Evolutionary conservation across 495 filamentous ascomycete species (phyloP).

Genomic region (Aspergillus heteromorphus): DNA sequence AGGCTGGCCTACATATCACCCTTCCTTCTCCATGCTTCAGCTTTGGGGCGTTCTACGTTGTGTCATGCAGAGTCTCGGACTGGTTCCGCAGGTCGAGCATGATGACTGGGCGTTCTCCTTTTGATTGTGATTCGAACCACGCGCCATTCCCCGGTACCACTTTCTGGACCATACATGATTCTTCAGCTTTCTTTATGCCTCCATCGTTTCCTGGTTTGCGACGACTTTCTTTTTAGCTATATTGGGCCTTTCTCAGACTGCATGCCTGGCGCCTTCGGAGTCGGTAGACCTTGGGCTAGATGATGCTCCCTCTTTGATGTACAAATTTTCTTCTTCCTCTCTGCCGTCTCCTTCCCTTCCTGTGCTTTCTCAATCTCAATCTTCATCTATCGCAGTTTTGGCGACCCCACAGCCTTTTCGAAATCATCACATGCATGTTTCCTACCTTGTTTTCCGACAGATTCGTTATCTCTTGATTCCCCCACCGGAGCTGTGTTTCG

Average conservation of each 20-base stretch:
- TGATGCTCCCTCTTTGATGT: conserved; percentile 10
- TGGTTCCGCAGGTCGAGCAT: conserved; percentile 16
- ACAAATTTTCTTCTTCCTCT: conserved; percentile 14
- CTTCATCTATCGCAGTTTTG: conserved; percentile 13
- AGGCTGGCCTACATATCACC: conserved; percentile 14
- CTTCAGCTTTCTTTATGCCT: not conserved
- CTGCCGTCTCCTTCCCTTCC: not conserved
- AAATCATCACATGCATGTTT: conserved; percentile 12
- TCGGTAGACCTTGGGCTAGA: conserved; percentile 12
- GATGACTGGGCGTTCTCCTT: conserved; percentile 5
- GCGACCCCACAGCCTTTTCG: conserved; percentile 6
- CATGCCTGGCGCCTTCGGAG: conserved; percentile 25
- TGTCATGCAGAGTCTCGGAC: conserved; percentile 11
- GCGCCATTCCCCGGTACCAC: not conserved
- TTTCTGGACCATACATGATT: not conserved
- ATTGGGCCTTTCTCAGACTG: conserved; percentile 6
- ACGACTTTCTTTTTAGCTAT: not conserved
- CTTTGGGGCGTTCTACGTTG: not conserved
- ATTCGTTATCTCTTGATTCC: conserved; percentile 9
- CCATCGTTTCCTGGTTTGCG: not conserved
- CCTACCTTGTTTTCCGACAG: conserved; percentile 2
- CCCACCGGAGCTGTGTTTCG: conserved; percentile 11
- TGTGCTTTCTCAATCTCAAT: conserved; percentile 2
- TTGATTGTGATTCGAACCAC: not conserved
- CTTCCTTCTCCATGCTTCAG: not conserved